Base-by-base conservation (phyloP, 306 rosid genomes). In the Castanea sativa region DNA sequence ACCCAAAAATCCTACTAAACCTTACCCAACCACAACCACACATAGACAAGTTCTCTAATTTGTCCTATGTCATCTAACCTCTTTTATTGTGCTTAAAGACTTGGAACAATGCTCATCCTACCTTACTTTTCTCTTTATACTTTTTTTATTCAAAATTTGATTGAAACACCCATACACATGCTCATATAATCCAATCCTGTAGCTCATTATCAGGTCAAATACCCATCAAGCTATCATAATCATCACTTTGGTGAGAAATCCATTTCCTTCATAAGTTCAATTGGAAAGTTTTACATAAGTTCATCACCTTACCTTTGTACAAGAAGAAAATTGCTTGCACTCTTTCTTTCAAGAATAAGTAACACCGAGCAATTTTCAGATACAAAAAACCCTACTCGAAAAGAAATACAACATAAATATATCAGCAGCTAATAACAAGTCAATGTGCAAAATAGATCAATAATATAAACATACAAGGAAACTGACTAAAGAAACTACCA, bases 301-400 rank as follows among this genome's bases (percentile, higher is more conserved):
- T 7, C 45, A 38, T 73, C 67, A 78, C 65, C 82, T 74, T 85
- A 81, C 97, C 97, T 92, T 87, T 88, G 67, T 83, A 83, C 83
- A 87, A 91, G 83, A 74, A 92, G 61, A 60, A 58, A 84, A 94
- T 89, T 45, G 97, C 95, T 70, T 82, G 88, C 82, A 69, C 80
- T 81, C 91, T 87, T 71, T 87, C 90, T 64, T 87, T 85, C 86
- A 89, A 75, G 45, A 82, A 89, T 70, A 77, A 69, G 81, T 88
- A 87, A 83, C 99, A 94, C 45, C 78, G 84, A 69, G 97, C 97
- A 72, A 91, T 85, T 88, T 87, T 94, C 77, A 88, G 71, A 86
- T 73, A 71, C 70, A 92, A 73, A 81, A 73, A 57, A 64, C 91
- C 89, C 97, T 92, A 91, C 79, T 76, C 85, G 3, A 74, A 85